Evolutionary conservation across 169 alveolate species (phyloP), one percentile per base, ranked within the genome.

Genomic region (Cryptosporidium ryanae): DNA sequence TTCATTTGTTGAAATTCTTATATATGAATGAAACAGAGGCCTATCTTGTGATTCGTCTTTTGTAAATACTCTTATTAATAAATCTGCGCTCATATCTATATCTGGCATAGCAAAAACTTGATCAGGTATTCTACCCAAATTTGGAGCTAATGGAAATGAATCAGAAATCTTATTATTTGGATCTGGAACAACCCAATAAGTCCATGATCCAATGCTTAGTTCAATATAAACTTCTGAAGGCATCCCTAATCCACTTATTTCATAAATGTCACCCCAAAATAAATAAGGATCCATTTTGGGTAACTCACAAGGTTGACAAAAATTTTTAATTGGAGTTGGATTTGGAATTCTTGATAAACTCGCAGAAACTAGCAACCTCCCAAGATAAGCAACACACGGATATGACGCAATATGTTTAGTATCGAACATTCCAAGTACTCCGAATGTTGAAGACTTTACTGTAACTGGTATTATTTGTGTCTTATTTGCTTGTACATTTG

Each of bases 231-330:
- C 76, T n/a, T 76, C 87, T 7, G 76, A 7, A 23, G 87, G 87
- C 5, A 76, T 1, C 1, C 87, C 87, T 15, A 76, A 34, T 2
- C 87, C 87, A 76, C 87, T 76, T 10, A 76, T 13, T 55, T 76
- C 87, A 44, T 76, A 76, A 21, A 76, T 76, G 27, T 76, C 87
- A 59, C 64, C 87, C 87, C 87, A 76, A 76, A 76, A 55, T 61
- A 76, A 76, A 29, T 76, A 76, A 6, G 87, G 87, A 59, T 55
- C 68, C 13, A 55, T 38, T 32, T 44, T 76, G 18, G 87, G 87
- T 7, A 61, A 10, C 5, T 76, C 87, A 59, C 44, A 70, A 32
- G 87, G 87, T 25, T 76, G 68, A 59, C 71, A 49, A 7, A 63
- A 61, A 38, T 44, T 59, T 29, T 76, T 76, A 34, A 76, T 76